Percentiles rank a stretch among this genome's conserved stretches.
phyloP scores from a whole-genome alignment of 2,329 filamentous ascomycete species.

The Ophiocordyceps camponoti-floridani region DNA sequence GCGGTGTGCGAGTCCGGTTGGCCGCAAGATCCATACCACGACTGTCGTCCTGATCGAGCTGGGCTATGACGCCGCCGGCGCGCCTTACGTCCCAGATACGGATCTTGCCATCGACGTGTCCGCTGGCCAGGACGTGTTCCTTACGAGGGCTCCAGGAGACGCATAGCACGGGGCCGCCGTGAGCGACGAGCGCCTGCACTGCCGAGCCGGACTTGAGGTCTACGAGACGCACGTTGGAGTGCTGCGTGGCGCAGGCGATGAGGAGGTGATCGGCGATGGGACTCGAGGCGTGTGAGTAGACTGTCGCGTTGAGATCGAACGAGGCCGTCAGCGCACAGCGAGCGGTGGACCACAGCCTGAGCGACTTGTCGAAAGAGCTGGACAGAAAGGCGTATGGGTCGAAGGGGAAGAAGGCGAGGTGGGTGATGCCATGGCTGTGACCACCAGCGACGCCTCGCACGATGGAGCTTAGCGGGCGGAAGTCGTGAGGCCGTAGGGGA shows the following conservation, averaged over 20 bases:
- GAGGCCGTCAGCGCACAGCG: constrained; percentile 41
- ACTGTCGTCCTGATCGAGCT: constrained; percentile 71
- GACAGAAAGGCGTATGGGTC: constrained; percentile 60
- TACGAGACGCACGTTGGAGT: constrained; percentile 67
- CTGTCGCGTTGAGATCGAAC: constrained; percentile 49
- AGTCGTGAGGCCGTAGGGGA: constrained; percentile 26
- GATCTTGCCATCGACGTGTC: constrained; percentile 68
- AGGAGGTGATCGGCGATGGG: constrained; percentile 55
- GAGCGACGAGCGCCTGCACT: constrained; percentile 52
- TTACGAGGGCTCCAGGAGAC: constrained; percentile 68
- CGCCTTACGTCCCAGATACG: constrained; percentile 78
- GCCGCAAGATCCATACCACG: constrained; percentile 39
- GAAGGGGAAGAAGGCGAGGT: constrained; percentile 63
- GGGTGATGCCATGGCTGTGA: constrained; percentile 57
- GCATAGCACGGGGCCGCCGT: constrained; percentile 48
- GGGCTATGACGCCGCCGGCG: constrained; percentile 56
- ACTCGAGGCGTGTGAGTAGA: constrained; percentile 66
- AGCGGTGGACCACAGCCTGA: constrained; percentile 59
- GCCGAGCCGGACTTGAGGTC: constrained; percentile 66
- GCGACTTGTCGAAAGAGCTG: constrained; percentile 58
- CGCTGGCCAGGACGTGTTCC: constrained; percentile 66
- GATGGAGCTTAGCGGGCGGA: constrained; percentile 34
- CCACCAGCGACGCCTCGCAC: constrained; percentile 18
- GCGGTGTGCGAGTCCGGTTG: constrained; percentile 12
- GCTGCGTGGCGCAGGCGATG: constrained; percentile 76